Conservation (phyloP, 2,329 filamentous ascomycete species). For the Penicillium rolfsii region DNA sequence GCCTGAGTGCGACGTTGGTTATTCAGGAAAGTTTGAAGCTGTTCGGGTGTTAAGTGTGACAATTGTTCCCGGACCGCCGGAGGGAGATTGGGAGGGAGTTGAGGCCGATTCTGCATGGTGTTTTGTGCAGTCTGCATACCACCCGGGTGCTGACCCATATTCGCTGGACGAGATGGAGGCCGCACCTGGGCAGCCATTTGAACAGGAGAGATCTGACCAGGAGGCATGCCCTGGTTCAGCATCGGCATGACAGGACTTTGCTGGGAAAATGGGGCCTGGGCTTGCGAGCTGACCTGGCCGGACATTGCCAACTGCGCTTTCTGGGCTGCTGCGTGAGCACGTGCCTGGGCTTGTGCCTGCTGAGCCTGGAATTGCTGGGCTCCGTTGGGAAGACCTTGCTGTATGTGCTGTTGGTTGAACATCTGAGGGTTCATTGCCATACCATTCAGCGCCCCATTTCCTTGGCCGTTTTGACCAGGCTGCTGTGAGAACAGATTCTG, state of each 20-base stretch:
- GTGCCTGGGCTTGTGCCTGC: conserved; percentile 34
- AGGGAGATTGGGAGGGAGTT: conserved; percentile 42
- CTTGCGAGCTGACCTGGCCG: conserved; percentile 47
- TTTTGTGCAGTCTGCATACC: conserved; percentile 36
- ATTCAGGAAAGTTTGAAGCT: conserved; percentile 38
- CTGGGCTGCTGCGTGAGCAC: conserved; percentile 49
- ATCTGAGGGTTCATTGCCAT: conserved; percentile 45
- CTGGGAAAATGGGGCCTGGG: conserved; percentile 45
- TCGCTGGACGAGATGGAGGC: conserved; percentile 39
- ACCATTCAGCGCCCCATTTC: conserved; percentile 42
- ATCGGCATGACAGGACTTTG: conserved; percentile 47
- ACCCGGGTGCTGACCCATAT: conserved; percentile 38
- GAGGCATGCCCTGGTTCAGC: conserved; percentile 48
- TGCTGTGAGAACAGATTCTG: conserved; percentile 50
- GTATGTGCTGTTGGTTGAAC: conserved; percentile 48
- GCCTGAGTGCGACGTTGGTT: conserved; percentile 39
- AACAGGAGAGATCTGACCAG: conserved; percentile 44
- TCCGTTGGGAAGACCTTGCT: conserved; percentile 47
- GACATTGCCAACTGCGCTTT: conserved; percentile 52
- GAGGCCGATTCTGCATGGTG: conserved; percentile 38
- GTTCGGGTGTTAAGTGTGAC: conserved; percentile 41
- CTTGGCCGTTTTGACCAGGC: conserved; percentile 44
- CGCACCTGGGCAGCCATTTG: conserved; percentile 40
- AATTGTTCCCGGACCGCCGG: conserved; percentile 41
- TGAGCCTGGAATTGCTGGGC: conserved; percentile 40